These are phyloP conservation scores for Pterula multifida DNA, from an alignment of 1,284 basidiomycete species.

Conservation along the genomic window DNA sequence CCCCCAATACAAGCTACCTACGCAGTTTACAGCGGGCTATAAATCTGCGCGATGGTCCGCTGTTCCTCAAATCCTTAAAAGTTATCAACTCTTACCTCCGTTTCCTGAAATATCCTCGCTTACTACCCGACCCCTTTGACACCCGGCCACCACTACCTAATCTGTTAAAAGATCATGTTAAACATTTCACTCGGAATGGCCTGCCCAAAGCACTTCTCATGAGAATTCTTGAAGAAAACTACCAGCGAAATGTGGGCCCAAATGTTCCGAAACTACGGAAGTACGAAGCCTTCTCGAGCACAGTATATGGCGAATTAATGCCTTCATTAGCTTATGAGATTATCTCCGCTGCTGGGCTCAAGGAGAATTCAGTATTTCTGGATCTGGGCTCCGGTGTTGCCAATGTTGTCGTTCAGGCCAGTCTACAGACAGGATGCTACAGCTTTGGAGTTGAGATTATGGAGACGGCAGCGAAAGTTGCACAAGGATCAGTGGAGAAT, in stretches of 20 bases:
- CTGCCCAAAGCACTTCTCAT: conserved; percentile 49
- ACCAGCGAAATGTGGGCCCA: conserved; percentile 67
- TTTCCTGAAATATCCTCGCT: conserved; percentile 46
- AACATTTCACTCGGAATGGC: conserved; percentile 34
- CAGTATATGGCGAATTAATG: conserved; percentile 69
- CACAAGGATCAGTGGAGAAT: conserved; percentile 47
- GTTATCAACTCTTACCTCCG: conserved; percentile 47
- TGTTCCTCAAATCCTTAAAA: conserved; percentile 50
- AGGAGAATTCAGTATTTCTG: conserved; percentile 49
- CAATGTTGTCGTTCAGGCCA: conserved; percentile 66
- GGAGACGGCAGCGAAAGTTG: conserved; percentile 52
- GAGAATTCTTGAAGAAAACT: conserved; percentile 67
- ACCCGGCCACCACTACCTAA: conserved; percentile 27
- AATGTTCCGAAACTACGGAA: conserved; percentile 48
- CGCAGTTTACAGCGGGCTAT: conserved; percentile 53
- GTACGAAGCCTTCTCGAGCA: conserved; percentile 65
- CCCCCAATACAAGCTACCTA: conserved; percentile 25
- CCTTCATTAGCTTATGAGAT: conserved; percentile 58
- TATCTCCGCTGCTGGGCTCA: conserved; percentile 41
- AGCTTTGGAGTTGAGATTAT: conserved; percentile 64
- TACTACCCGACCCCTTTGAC: conserved; percentile 32
- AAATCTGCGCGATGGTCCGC: conserved; percentile 48
- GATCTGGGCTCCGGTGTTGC: conserved; percentile 75
- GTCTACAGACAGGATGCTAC: conserved; percentile 60
- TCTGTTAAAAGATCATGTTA: conserved; percentile 30